phyloP scores from a whole-genome alignment of 495 filamentous ascomycete genomes.

The Glarea lozoyensis region DNA sequence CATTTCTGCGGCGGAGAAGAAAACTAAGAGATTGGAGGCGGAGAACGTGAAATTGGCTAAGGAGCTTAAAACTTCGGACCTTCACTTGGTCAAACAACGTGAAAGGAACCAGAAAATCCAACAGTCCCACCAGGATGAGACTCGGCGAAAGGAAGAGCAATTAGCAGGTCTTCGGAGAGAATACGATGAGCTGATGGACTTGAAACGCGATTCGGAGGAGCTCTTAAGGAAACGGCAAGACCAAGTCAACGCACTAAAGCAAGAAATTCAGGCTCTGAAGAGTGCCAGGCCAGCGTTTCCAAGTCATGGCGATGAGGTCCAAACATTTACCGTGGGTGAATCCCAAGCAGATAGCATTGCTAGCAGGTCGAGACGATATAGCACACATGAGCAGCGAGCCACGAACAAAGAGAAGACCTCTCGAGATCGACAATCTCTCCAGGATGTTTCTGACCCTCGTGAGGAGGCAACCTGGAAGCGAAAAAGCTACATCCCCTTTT shows the following conservation, averaged over 20 bases:
- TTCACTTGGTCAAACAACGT: conserved; percentile 21
- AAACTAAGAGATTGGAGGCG: conserved; percentile 29
- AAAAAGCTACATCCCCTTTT: conserved; percentile 13
- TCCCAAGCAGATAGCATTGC: conserved; percentile 10
- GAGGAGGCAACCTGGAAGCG: not conserved
- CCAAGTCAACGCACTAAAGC: conserved; percentile 51
- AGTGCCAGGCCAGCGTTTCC: conserved; percentile 30
- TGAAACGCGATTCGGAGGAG: conserved; percentile 43
- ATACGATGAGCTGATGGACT: conserved; percentile 49
- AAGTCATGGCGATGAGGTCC: conserved; percentile 6
- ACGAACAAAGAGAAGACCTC: not conserved
- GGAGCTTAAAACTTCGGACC: conserved; percentile 25
- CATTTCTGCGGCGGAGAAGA: conserved; percentile 37
- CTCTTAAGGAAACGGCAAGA: conserved; percentile 57
- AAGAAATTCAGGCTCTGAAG: conserved; percentile 42
- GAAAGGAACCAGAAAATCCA: conserved; percentile 32
- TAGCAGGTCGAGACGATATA: conserved; percentile 6
- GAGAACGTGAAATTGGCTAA: conserved; percentile 37
- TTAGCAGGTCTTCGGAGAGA: conserved; percentile 41
- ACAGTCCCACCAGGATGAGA: conserved; percentile 31
- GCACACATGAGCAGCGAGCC: not conserved
- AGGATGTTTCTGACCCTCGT: not conserved
- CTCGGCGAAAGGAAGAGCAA: conserved; percentile 33
- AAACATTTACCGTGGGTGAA: conserved; percentile 6
- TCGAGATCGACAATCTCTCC: not conserved